These are phyloP conservation scores for Prinsepia uniflora DNA, from an alignment of 306 rosid species.

Conservation along the genomic window DNA sequence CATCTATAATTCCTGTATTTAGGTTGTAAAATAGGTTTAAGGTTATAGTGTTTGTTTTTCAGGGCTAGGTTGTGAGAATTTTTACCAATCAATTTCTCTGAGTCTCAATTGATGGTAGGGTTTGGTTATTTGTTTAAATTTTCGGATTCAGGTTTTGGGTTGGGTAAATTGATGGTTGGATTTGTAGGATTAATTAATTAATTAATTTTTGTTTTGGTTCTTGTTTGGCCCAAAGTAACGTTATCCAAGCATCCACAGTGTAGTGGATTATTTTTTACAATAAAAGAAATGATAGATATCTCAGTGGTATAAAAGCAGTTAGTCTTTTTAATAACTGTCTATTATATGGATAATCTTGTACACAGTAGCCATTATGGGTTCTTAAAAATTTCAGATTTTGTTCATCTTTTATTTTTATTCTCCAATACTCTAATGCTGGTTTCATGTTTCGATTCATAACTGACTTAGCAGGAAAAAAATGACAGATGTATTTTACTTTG, in stretches of 20 bases:
- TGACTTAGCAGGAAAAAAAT: neutral
- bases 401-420: neutral
- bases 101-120: neutral
- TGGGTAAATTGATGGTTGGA: neutral
- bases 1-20: neutral
- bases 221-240: neutral
- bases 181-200: neutral
- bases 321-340: neutral
- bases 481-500: neutral
- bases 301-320: neutral
- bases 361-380: neutral
- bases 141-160: neutral
- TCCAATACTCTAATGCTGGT: neutral
- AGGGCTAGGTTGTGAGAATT: neutral
- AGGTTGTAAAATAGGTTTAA: neutral
- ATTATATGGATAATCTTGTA: neutral
- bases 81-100: neutral
- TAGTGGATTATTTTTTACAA: neutral
- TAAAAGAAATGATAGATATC: neutral
- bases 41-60: neutral
- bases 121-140: neutral
- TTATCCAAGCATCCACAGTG: neutral
- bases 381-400: neutral
- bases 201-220: neutral
- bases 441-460: neutral